phyloP scores from a whole-genome alignment of 805 yeast species.

The Barnettozyma populi region DNA sequence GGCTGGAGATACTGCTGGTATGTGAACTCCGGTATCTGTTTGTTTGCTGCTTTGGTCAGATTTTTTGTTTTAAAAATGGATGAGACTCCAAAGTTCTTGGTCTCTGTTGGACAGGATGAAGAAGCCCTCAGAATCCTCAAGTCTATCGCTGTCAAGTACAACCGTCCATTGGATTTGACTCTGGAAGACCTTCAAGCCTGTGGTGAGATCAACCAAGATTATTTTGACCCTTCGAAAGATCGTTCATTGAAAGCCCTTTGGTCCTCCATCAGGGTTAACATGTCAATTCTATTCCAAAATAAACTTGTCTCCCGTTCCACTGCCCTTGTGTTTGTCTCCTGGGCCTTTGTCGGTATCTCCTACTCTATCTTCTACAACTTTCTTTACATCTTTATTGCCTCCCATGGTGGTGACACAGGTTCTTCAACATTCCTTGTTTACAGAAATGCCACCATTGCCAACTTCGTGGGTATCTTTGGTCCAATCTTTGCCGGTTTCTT shows the following conservation, averaged over 20 bases:
- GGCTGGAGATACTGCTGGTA: constrained; percentile 59
- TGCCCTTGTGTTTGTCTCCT: constrained; percentile 39
- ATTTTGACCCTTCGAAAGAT: constrained; percentile 11
- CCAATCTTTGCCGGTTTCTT: constrained; percentile 42
- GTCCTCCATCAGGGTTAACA: constrained; percentile 29
- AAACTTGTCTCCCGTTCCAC: constrained; percentile 35
- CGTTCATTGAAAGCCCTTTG: too few relatives aligned
- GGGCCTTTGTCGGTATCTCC: constrained; percentile 52
- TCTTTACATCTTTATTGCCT: constrained; percentile 44
- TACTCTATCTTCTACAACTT: constrained; percentile 50
- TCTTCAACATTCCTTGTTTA: constrained; percentile 38
- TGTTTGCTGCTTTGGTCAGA: constrained; percentile 42
- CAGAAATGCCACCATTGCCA: constrained; percentile 42
- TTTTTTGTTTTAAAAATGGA: constrained; percentile 37
- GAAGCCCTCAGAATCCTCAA: constrained; percentile 41
- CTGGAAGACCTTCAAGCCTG: constrained; percentile 40
- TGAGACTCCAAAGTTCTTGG: constrained; percentile 50
- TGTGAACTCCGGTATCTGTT: constrained; percentile 45
- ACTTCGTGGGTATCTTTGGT: constrained; percentile 41
- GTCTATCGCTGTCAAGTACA: constrained; percentile 42
- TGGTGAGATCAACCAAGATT: constrained; percentile 34
- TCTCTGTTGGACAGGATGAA: constrained; percentile 44
- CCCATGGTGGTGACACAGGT: constrained; percentile 42
- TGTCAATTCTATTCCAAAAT: constrained; percentile 40
- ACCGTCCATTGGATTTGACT: constrained; percentile 36